Percentiles rank a stretch among this genome's conserved stretches.
These are phyloP conservation scores for Myriosclerotinia curreyana DNA, from an alignment of 2,329 filamentous ascomycete genomes.

Conservation along the genomic window DNA sequence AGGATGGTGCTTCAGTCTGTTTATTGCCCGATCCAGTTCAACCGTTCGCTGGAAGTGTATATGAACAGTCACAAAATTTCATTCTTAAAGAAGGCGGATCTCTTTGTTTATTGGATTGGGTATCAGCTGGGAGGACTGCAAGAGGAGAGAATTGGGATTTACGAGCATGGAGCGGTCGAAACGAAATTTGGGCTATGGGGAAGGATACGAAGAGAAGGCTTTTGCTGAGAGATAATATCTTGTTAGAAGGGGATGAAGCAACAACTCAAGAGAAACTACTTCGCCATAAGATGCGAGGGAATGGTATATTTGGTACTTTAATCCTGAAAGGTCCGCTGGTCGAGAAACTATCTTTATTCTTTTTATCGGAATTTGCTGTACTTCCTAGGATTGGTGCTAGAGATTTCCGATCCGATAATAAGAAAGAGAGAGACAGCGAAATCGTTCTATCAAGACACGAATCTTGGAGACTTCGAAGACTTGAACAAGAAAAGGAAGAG, in stretches of 20 bases:
- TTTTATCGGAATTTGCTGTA: slow-evolving; percentile 72
- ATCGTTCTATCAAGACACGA: slow-evolving; percentile 45
- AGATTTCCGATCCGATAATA: slow-evolving; percentile 64
- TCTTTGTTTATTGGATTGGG: slow-evolving; percentile 89
- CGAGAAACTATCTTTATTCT: slow-evolving; percentile 64
- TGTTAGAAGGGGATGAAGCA: slow-evolving; percentile 59
- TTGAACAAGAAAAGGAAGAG: slow-evolving; percentile 55
- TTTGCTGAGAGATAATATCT: slow-evolving; percentile 79
- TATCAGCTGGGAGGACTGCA: slow-evolving; percentile 80
- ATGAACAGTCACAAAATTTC: slow-evolving; percentile 82
- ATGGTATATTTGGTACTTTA: slow-evolving; percentile 79
- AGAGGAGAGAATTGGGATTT: slow-evolving; percentile 89
- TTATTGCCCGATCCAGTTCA: slow-evolving; percentile 89
- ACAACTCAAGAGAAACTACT: slow-evolving; percentile 43
- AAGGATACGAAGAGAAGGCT: slow-evolving; percentile 53
- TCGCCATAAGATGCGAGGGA: slow-evolving; percentile 65
- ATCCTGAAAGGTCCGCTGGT: slow-evolving; percentile 75
- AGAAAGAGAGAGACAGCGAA: slow-evolving; percentile 44
- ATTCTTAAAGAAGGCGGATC: slow-evolving; percentile 55
- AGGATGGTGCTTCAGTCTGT: slow-evolving; percentile 54
- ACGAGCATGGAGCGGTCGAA: slow-evolving; percentile 72
- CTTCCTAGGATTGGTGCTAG: slow-evolving; percentile 79
- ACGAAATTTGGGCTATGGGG: slow-evolving; percentile 70
- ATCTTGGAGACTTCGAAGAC: slow-evolving; percentile 54
- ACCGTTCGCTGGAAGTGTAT: slow-evolving; percentile 80